A percentile compares a stretch with the other conserved stretches of the same genome.
Evolutionary conservation across 2,329 filamentous ascomycete species (phyloP).

Genomic region (Ophiostoma fasciatum): DNA sequence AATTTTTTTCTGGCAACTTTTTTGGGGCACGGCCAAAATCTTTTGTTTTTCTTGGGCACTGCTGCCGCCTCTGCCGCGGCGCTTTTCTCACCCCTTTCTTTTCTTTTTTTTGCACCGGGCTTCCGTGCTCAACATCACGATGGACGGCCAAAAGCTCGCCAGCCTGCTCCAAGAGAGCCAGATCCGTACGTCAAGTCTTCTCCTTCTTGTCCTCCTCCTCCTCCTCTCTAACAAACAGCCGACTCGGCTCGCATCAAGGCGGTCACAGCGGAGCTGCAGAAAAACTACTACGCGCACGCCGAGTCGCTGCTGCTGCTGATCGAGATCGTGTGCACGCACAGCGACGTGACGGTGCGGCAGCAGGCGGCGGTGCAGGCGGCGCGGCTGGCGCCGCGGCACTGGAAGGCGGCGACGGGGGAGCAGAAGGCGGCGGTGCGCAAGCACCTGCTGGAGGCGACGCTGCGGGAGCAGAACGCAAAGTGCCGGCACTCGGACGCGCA

Average conservation of each 20-base stretch:
- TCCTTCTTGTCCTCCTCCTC: slow-evolving; percentile 8
- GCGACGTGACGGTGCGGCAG: slow-evolving; percentile 61
- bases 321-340: slow-evolving; percentile 73
- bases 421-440: slow-evolving; percentile 72
- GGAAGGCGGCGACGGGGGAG: slow-evolving; percentile 55
- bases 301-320: slow-evolving; percentile 74
- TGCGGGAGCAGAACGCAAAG: slow-evolving; percentile 62
- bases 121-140: slow-evolving; percentile 19
- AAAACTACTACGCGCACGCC: slow-evolving; percentile 80
- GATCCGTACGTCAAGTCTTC: slow-evolving; percentile 49
- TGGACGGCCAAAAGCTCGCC: slow-evolving; percentile 75
- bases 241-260: slow-evolving; percentile 82
- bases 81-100: neutral
- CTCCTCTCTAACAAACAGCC: slow-evolving; percentile 39
- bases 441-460: slow-evolving; percentile 68
- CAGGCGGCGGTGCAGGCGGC: slow-evolving; percentile 82
- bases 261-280: slow-evolving; percentile 78
- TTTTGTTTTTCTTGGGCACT: neutral
- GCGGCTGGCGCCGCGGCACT: slow-evolving; percentile 73
- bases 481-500: slow-evolving; percentile 79
- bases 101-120: neutral
- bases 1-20: too few species aligned
- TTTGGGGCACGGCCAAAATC: neutral
- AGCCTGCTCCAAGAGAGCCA: slow-evolving; percentile 77
- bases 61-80: too few species aligned